Base-by-base conservation (phyloP, 768 basidiomycete genomes). In the Phaffia australis region DNA sequence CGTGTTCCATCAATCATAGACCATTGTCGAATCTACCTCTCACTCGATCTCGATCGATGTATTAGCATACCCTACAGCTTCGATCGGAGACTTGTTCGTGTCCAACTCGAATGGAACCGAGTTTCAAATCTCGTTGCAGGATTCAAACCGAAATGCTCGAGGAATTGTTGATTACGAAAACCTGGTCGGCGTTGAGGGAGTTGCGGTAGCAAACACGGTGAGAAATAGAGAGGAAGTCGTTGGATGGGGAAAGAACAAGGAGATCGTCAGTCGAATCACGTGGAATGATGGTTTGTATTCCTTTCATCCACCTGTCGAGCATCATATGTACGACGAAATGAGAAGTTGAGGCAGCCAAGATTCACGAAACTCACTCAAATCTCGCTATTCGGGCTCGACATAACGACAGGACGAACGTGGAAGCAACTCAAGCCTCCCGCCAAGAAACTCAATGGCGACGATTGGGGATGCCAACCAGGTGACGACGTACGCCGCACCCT, bases 21-120 rank as follows among this genome's bases (percentile, higher is more conserved):
- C 95, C 14, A 85, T 99, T 71, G 87, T 99, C 67, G 92, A 98
- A 76, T 87, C 86, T 3, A 93, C 90, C 11, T 85, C 86, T 0
- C 91, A 97, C 74, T 97, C 93, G 8, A 81, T 99, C 29, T 89
- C 87, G 4, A 88, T 99, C 49, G 95, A 99, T 73, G 93, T 98
- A 56, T 83, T 94, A 60, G 81, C 88, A 11, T 79, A 81, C 67
- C 75, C 79, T 7, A 75, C 78, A 3, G 78, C 78, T 64, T 75
- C 79, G 14, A 83, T 93, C 52, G 95, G 95, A 1, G 97, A 94
- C 1, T 79, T 99, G 18, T 99, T 97, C 79, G 87, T 94, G 63
- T 88, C 87, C 77, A 95, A 97, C 76, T 89, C 88, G 48, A 93
- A 97, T 71, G 95, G 95, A 3, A 95, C 92, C 18, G 93, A 84